Evolutionary conservation across 2,329 filamentous ascomycete genomes (phyloP).

Genomic region (Ophiostoma tasmaniense): DNA sequence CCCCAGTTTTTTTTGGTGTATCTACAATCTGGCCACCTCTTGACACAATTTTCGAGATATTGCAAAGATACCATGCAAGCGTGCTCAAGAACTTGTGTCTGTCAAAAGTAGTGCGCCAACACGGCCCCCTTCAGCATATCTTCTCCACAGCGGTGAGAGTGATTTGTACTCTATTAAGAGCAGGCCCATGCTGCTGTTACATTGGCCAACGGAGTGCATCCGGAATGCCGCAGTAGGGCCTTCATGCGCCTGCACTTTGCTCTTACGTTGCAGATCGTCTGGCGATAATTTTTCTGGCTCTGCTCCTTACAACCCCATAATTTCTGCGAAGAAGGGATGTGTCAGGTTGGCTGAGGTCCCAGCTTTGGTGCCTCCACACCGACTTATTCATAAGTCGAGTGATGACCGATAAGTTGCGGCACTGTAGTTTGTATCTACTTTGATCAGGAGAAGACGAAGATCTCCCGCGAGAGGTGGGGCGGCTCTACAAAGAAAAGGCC

Average conservation of each 20-base stretch:
- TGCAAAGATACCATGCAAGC: too few species aligned
- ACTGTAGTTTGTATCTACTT: background rate
- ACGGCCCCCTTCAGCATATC: background rate
- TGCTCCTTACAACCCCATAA: background rate
- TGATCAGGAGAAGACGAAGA: background rate
- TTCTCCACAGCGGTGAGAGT: conserved; percentile 2
- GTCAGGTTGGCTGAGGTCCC: background rate
- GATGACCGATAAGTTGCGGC: background rate
- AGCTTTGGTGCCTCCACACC: background rate
- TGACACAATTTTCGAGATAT: background rate
- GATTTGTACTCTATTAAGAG: background rate
- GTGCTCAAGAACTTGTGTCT: background rate
- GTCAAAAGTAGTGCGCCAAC: background rate
- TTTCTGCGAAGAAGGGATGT: background rate
- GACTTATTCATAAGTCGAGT: background rate
- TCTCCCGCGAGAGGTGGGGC: background rate
- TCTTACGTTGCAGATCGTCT: background rate
- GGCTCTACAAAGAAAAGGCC: background rate
- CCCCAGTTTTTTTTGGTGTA: background rate
- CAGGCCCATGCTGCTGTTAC: background rate
- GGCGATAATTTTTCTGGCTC: background rate
- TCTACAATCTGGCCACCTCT: background rate
- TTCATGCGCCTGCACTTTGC: conserved; percentile 1
- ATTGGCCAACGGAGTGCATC: background rate
- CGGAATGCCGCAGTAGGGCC: background rate